Base-by-base conservation (phyloP, 2,329 filamentous ascomycete species). In the Incumbomyces lentus region DNA sequence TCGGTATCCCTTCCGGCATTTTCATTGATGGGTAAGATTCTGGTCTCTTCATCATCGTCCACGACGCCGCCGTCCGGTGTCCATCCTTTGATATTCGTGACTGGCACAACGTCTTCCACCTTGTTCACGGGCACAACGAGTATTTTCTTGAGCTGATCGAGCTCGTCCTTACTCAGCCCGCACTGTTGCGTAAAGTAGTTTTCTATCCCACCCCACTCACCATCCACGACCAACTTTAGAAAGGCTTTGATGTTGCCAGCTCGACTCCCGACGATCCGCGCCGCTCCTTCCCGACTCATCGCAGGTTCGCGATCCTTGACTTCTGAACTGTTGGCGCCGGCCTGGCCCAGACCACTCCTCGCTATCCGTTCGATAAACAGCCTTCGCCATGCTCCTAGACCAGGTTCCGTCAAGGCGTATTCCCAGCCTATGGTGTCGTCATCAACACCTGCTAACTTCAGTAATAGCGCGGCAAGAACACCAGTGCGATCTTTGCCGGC, bases 401-500 rank as follows among this genome's bases (percentile, higher is more conserved):
- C 82, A 1, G 69, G 55, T 42, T 84, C 78, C 0, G 81, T 86
- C 8, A 86, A 66, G 13, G 72, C 68, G 60, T 88, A 89, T 61
- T 89, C 84, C 8, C 72, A 63, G 0, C 80, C 81, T n/a, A 85
- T 72, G 3, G 64, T 60, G 30, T 75, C 67, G 52, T 79, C 72
- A 1, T 70, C 62, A 0, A 85, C 78, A 3, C 79, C 79, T 7
- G 78, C 78, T 22, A 86, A 68, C 19, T 74, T 65, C 33, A 86
- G 68, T 7, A 88, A 60, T 34, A 89, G 56, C 2, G 81, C 84
- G 40, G 78, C 75, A 37, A 86, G 65, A 3, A 88, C 72, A 2
- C 84, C 84, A 0, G 84, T 88, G 36, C 84, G 72, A 61, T 89
- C 84, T 63, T 89, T 89, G 11, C 84, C 84, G 0, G 81, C 82